Evolutionary conservation across 495 filamentous ascomycete species (phyloP).

Genomic region (Aspergillus baeticus): DNA sequence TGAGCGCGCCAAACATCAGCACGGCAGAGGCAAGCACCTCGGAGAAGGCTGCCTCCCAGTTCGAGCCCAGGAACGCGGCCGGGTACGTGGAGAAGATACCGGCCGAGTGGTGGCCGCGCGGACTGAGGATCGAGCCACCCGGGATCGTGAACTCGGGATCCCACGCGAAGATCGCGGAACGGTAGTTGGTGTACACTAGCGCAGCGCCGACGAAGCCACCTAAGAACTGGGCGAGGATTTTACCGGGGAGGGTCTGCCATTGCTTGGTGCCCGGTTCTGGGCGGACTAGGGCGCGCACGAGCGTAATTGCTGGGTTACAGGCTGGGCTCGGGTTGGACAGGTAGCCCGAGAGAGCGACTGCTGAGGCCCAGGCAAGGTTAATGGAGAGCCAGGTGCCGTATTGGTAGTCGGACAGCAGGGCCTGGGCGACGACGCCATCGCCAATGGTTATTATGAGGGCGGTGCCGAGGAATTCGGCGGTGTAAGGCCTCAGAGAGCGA

Average conservation of each 20-base stretch:
- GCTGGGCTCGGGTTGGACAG: conserved; percentile 30
- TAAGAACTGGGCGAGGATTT: conserved; percentile 31
- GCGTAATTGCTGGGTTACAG: conserved; percentile 33
- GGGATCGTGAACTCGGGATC: conserved; percentile 41
- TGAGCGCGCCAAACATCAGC: conserved; percentile 33
- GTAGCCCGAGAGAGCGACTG: conserved; percentile 31
- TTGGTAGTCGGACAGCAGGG: conserved; percentile 34
- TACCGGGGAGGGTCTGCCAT: conserved; percentile 31
- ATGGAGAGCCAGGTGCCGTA: conserved; percentile 41
- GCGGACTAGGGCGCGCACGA: conserved; percentile 30
- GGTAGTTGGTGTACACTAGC: conserved; percentile 37
- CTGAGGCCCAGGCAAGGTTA: conserved; percentile 37
- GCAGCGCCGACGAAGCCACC: conserved; percentile 36
- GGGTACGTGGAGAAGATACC: conserved; percentile 38
- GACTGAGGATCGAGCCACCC: conserved; percentile 35
- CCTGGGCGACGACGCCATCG: conserved; percentile 37
- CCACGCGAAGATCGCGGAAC: conserved; percentile 34
- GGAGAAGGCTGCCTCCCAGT: conserved; percentile 36
- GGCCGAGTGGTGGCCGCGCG: conserved; percentile 33
- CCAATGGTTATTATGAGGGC: conserved; percentile 37
- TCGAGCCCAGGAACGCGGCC: conserved; percentile 23
- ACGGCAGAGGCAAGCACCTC: conserved; percentile 33
- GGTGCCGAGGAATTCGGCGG: conserved; percentile 37
- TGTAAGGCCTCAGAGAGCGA: conserved; percentile 29
- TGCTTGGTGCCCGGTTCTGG: conserved; percentile 28